These are phyloP conservation scores for Dryas drummondii DNA, from an alignment of 306 rosid genomes.

Conservation along the genomic window DNA sequence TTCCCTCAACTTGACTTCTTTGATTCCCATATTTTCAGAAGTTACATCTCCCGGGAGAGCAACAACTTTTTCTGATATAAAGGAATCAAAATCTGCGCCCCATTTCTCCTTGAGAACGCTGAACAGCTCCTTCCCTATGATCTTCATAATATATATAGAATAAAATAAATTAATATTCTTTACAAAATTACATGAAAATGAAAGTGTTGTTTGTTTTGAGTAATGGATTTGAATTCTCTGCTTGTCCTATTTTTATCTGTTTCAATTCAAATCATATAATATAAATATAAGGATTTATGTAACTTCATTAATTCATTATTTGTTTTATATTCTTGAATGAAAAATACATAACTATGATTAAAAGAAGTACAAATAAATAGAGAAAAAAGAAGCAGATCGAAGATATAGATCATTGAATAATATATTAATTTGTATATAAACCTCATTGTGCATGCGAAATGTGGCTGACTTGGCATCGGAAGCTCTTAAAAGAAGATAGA, in stretches of 20 bases:
- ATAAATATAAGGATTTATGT: too few species aligned
- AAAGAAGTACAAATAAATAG: too few species aligned
- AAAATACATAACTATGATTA: too few species aligned
- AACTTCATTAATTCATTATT: too few species aligned
- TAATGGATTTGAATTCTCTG: too few species aligned
- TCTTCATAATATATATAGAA: neutral
- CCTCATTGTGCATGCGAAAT: slow-evolving; percentile 22
- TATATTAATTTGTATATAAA: neutral
- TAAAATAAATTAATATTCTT: too few species aligned
- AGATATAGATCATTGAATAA: neutral
- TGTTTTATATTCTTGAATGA: too few species aligned
- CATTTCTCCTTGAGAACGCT: slow-evolving; percentile 5
- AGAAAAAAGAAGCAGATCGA: neutral
- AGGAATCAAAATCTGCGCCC: slow-evolving; percentile 27
- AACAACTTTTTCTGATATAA: slow-evolving; percentile 30
- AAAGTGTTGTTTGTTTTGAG: too few species aligned
- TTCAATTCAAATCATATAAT: too few species aligned
- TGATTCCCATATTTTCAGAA: slow-evolving; percentile 25
- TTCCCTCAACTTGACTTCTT: slow-evolving; percentile 21
- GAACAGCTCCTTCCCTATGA: slow-evolving; percentile 36
- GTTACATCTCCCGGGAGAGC: slow-evolving; percentile 35
- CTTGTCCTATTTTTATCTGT: too few species aligned
- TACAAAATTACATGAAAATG: too few species aligned
- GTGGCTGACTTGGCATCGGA: slow-evolving; percentile 4
- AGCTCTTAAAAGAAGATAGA: slow-evolving; percentile 33